phyloP scores from a whole-genome alignment of 169 alveolate genomes.

The Eimeria praecox region DNA sequence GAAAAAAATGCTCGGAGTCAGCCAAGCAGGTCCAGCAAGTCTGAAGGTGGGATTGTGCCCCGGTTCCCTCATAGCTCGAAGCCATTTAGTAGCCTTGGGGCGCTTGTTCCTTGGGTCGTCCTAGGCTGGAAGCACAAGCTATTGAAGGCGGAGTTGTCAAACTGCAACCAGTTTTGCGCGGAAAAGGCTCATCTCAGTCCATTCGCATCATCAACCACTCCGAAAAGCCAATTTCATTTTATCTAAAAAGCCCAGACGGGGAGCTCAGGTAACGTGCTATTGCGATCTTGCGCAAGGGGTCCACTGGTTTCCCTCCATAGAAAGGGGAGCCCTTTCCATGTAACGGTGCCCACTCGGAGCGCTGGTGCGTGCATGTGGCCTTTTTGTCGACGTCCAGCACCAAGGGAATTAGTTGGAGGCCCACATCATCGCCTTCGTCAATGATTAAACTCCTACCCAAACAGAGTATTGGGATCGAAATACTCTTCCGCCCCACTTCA shows the following conservation, averaged over 20 bases:
- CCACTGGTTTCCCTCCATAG: neutral
- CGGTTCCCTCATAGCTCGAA: neutral
- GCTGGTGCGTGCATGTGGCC: neutral
- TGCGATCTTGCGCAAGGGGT: neutral
- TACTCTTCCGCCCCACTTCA: slow-evolving; percentile 65
- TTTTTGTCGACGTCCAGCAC: slow-evolving; percentile 31
- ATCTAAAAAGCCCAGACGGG: slow-evolving; percentile 59
- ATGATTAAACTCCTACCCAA: slow-evolving; percentile 70
- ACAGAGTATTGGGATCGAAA: slow-evolving; percentile 62
- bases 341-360: neutral
- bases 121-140: slow-evolving; percentile 47
- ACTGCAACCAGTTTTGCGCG: slow-evolving; percentile 71
- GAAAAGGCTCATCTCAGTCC: slow-evolving; percentile 40
- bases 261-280: slow-evolving; percentile 28
- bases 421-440: slow-evolving; percentile 65
- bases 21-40: neutral
- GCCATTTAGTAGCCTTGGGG: no score
- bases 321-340: neutral
- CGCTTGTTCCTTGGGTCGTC: neutral
- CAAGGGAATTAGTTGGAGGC: slow-evolving; percentile 77
- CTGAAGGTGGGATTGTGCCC: neutral
- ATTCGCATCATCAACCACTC: slow-evolving; percentile 58
- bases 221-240: slow-evolving; percentile 31
- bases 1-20: neutral
- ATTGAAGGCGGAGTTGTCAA: slow-evolving; percentile 29